Conservation (phyloP, 495 filamentous ascomycete genomes). For the Rhizodiscina lignyota region DNA sequence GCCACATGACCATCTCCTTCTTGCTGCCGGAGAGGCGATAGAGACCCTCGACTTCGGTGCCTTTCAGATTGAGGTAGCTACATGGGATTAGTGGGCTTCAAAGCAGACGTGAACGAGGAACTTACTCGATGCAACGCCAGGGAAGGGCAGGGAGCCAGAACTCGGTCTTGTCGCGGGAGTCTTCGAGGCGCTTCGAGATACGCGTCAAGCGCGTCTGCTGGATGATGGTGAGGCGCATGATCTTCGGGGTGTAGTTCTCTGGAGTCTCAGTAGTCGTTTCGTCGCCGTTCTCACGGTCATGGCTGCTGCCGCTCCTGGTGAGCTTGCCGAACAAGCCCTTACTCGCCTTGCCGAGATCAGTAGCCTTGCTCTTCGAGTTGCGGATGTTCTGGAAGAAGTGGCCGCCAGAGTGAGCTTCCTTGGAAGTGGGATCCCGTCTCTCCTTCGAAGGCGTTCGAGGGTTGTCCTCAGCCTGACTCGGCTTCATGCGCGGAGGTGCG, state of each 20-base stretch:
- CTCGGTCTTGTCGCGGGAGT: slow-evolving; percentile 80
- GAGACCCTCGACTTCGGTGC: slow-evolving; percentile 76
- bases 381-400: slow-evolving; percentile 58
- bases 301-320: slow-evolving; percentile 50
- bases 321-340: slow-evolving; percentile 67
- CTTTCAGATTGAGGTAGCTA: slow-evolving; percentile 77
- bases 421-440: slow-evolving; percentile 38
- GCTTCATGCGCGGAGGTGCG: slow-evolving; percentile 10
- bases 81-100: slow-evolving; percentile 2
- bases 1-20: slow-evolving; percentile 71
- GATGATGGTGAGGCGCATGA: slow-evolving; percentile 65
- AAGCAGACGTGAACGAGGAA: slow-evolving; percentile 1
- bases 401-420: slow-evolving; percentile 46
- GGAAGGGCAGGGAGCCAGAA: slow-evolving; percentile 95
- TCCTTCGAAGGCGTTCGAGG: slow-evolving; percentile 29
- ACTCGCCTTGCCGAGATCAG: slow-evolving; percentile 54
- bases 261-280: slow-evolving; percentile 30
- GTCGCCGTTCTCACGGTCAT: slow-evolving; percentile 51
- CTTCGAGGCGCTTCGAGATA: slow-evolving; percentile 69
- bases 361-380: slow-evolving; percentile 52
- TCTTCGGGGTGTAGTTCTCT: slow-evolving; percentile 55
- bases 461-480: slow-evolving; percentile 16
- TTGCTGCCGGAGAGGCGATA: slow-evolving; percentile 79
- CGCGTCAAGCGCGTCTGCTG: slow-evolving; percentile 74
- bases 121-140: slow-evolving; percentile 74